A percentile compares a stretch with the other conserved stretches of the same genome.
phyloP scores from a whole-genome alignment of 2,329 filamentous ascomycete genomes.

The Pseudogymnoascus sp. region DNA sequence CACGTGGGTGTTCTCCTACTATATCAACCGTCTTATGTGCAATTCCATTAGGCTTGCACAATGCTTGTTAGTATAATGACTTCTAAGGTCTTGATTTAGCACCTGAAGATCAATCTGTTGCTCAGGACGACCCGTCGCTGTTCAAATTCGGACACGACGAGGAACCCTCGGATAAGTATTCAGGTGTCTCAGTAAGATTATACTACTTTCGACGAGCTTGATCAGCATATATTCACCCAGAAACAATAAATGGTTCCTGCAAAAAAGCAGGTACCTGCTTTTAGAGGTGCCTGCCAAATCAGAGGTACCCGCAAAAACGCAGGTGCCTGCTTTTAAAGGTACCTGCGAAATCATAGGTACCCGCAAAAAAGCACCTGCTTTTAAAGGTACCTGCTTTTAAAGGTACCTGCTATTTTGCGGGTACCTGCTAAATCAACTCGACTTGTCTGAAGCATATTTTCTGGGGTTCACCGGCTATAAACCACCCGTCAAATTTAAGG shows the following conservation, averaged over 20 bases:
- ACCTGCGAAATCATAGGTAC: too few species aligned
- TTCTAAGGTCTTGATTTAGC: background rate
- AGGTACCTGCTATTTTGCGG: too few species aligned
- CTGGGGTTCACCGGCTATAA: too few species aligned
- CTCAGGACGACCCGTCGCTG: background rate
- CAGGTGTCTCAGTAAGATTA: background rate
- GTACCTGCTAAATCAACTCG: too few species aligned
- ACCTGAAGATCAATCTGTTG: background rate
- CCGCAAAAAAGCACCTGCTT: background rate
- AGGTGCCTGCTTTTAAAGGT: background rate
- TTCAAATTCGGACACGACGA: background rate
- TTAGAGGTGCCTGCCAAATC: background rate
- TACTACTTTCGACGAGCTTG: too few species aligned
- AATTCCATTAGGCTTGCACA: background rate
- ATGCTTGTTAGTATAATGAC: background rate
- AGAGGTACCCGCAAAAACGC: too few species aligned
- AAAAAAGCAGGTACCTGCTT: background rate
- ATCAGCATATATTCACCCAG: too few species aligned
- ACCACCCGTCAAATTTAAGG: too few species aligned
- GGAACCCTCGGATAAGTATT: background rate
- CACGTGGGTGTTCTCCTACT: too few species aligned
- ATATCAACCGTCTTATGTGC: too few species aligned
- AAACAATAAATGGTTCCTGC: too few species aligned
- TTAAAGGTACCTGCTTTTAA: background rate
- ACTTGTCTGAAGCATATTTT: too few species aligned